These are phyloP conservation scores for Amphirosellinia nigrospora DNA, from an alignment of 495 filamentous ascomycete genomes.

Conservation along the genomic window DNA sequence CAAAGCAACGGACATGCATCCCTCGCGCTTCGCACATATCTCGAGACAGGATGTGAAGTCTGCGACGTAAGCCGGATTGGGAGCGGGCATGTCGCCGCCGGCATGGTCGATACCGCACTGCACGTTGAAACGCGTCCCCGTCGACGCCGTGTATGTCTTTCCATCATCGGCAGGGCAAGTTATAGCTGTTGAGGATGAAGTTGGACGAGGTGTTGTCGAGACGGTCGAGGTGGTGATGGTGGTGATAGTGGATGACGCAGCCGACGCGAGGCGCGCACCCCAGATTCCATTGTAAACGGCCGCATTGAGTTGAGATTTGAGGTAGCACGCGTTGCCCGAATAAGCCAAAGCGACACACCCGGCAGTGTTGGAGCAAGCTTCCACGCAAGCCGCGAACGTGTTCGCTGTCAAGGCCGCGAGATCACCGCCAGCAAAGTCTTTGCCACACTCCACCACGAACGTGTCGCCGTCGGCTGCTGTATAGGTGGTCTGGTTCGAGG, in stretches of 20 bases:
- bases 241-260: not conserved
- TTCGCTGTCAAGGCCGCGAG: not conserved
- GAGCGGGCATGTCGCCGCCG: not conserved
- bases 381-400: not conserved
- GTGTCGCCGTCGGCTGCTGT: not conserved
- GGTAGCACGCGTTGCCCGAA: not conserved
- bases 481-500: not conserved
- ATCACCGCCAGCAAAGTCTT: not conserved
- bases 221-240: not conserved
- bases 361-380: not conserved
- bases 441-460: not conserved
- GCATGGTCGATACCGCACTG: not conserved
- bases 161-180: constrained; percentile 1
- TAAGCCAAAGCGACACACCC: not conserved
- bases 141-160: not conserved
- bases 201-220: not conserved
- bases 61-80: not conserved
- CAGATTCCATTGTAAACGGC: not conserved
- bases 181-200: not conserved
- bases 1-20: not conserved
- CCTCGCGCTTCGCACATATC: constrained; percentile 2
- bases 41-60: constrained; percentile 3
- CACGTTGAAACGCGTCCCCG: constrained; percentile 3
- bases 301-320: not conserved
- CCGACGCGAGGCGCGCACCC: not conserved